Base-by-base conservation (phyloP, 164 flowering plant genomes). In the Vitis cinerea region DNA sequence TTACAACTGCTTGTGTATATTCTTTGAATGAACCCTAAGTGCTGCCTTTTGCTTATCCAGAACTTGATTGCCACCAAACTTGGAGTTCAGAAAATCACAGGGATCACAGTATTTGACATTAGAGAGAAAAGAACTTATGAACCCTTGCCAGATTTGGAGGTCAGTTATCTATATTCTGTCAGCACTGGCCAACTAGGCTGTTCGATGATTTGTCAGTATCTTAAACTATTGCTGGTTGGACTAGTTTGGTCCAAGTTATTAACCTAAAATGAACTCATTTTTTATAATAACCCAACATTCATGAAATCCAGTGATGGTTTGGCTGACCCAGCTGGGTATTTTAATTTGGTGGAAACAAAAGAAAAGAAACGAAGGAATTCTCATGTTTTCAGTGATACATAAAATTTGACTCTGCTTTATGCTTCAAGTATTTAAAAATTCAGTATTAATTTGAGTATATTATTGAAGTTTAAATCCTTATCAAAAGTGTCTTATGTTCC, bases 21-120 rank as follows among this genome's bases (percentile, higher is more conserved):
- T 12, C 30, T 51, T 29, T 50, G 54, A 58, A 53, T 67, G 16
- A 61, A 53, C 9, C 9, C 52, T 15, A 52, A 8, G 54, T 67
- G 57, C 50, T 57, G 65, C 56, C 53, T 74, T 37, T 65, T 77
- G 66, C 49, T 74, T 67, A 8, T 80, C 83, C 90, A 93, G 99
- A 89, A 85, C 71, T 84, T 96, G 77, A 86, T 96, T 75, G 97
- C 98, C 65, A 83, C 87, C 1, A 89, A 83, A 79, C 87, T 82
- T 52, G 99, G 98, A 60, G 86, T 90, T 60, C 98, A 91, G 82
- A 93, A 79, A 79, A 89, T 96, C 64, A 78, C 90, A 3, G 98
- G 98, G 71, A 86, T 96, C 48, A 84, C 87, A 15, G 81, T 90
- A 53, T 83, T 82, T 69, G 92, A 93, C 83, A 76, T 71, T 10